Conservation (phyloP, 306 rosid species). For the Cucumis hystrix region DNA sequence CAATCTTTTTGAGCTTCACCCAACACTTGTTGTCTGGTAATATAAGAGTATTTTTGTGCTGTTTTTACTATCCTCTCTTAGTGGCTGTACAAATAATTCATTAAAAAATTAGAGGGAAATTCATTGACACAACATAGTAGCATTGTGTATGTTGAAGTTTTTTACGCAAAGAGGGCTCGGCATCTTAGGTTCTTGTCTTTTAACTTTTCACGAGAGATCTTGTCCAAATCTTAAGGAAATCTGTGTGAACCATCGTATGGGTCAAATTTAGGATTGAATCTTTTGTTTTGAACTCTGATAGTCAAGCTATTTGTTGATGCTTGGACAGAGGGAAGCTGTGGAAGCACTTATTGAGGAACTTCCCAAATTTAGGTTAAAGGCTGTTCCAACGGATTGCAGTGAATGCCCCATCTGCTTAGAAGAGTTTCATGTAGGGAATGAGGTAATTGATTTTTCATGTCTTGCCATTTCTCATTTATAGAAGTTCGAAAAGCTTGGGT, state of each 20-base stretch:
- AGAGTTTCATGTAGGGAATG: conserved; percentile 86
- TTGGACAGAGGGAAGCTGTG: conserved; percentile 85
- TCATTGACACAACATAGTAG: not conserved
- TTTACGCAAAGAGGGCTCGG: not conserved
- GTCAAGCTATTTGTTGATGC: conserved; percentile 16
- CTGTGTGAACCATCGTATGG: not conserved
- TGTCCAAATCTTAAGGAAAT: not conserved
- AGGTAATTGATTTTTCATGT: conserved; percentile 31
- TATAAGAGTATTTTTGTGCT: not conserved
- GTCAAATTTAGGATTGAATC: not conserved
- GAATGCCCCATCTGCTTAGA: conserved; percentile 98
- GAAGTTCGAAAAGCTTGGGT: not conserved
- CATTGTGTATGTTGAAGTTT: not conserved
- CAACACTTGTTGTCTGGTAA: not conserved
- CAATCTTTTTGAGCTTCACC: not conserved
- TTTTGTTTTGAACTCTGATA: conserved; percentile 6
- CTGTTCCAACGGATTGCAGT: conserved; percentile 97
- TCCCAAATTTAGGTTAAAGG: conserved; percentile 88
- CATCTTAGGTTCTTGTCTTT: not conserved
- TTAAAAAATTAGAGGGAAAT: not conserved
- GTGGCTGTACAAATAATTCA: not conserved
- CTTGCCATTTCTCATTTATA: not conserved
- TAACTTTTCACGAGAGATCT: not conserved
- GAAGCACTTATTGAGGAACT: conserved; percentile 99
- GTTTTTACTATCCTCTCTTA: not conserved